Conservation (phyloP, 2,329 filamentous ascomycete genomes). For the Delphinella strobiligena region DNA sequence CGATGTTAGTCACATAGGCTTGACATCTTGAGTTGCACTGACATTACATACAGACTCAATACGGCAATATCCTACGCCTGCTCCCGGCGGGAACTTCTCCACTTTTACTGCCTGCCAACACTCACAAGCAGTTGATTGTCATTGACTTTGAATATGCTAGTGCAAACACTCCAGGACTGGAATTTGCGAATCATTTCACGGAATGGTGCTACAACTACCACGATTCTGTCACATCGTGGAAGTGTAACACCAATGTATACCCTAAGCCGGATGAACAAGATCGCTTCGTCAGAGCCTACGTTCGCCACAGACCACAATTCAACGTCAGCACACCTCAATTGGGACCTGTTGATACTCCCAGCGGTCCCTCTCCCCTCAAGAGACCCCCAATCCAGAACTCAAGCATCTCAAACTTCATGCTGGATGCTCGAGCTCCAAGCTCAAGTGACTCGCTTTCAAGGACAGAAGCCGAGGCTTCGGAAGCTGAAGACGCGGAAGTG, state of each 20-base stretch:
- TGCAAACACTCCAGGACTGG: conserved; percentile 72
- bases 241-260: conserved; percentile 58
- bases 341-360: conserved; percentile 13
- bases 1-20: conserved; percentile 51
- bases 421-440: conserved; percentile 43
- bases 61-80: conserved; percentile 85
- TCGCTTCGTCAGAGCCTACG: conserved; percentile 75
- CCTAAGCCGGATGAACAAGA: conserved; percentile 70
- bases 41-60: conserved; percentile 61
- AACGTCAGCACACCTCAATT: conserved; percentile 33
- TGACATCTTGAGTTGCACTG: not conserved
- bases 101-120: conserved; percentile 75
- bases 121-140: conserved; percentile 90
- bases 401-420: conserved; percentile 55
- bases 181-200: conserved; percentile 96
- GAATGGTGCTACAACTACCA: conserved; percentile 99
- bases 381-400: conserved; percentile 21
- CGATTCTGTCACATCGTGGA: conserved; percentile 47
- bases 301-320: conserved; percentile 65
- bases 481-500: conserved; percentile 51
- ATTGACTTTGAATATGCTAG: conserved; percentile 98
- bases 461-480: conserved; percentile 32
- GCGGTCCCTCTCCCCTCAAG: conserved; percentile 11
- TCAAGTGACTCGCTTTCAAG: conserved; percentile 6
- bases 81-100: conserved; percentile 64